Evolutionary conservation across 169 alveolate genomes (phyloP).

Genomic region (Toxoplasma gondii): DNA sequence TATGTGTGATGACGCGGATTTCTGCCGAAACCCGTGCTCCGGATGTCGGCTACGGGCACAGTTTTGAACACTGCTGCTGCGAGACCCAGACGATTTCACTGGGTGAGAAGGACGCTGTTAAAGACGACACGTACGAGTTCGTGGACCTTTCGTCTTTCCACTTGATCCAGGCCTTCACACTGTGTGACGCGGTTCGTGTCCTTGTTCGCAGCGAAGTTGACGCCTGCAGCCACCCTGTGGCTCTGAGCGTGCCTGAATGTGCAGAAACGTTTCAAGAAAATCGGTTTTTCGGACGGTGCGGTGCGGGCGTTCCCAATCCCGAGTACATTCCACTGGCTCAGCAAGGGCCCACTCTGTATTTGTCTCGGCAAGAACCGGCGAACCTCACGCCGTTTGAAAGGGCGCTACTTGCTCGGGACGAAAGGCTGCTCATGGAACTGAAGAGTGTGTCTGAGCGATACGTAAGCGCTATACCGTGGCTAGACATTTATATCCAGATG

Average conservation of each 20-base stretch:
- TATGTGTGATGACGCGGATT: neutral
- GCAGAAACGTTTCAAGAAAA: neutral
- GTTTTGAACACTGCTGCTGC: conserved; percentile 15
- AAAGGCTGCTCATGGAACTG: neutral
- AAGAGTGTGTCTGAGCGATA: conserved; percentile 12
- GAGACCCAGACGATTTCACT: neutral
- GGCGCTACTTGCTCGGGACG: neutral
- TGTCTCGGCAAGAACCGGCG: conserved; percentile 17
- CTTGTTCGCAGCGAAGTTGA: conserved; percentile 9
- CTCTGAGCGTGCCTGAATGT: neutral
- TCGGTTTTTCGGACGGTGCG: neutral
- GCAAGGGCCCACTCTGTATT: neutral
- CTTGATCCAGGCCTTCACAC: conserved; percentile 5
- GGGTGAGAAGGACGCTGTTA: neutral
- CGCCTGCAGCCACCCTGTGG: neutral
- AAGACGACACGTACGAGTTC: neutral
- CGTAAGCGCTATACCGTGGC: neutral
- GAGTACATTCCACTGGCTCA: neutral
- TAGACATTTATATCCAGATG: conserved; percentile 18
- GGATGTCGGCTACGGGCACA: conserved; percentile 25
- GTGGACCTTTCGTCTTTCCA: conserved; percentile 6
- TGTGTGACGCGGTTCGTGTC: neutral
- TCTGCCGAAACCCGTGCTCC: neutral
- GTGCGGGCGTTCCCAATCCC: neutral
- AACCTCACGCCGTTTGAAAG: neutral